phyloP scores from a whole-genome alignment of 768 basidiomycete genomes.

The Asterophora parasitica region DNA sequence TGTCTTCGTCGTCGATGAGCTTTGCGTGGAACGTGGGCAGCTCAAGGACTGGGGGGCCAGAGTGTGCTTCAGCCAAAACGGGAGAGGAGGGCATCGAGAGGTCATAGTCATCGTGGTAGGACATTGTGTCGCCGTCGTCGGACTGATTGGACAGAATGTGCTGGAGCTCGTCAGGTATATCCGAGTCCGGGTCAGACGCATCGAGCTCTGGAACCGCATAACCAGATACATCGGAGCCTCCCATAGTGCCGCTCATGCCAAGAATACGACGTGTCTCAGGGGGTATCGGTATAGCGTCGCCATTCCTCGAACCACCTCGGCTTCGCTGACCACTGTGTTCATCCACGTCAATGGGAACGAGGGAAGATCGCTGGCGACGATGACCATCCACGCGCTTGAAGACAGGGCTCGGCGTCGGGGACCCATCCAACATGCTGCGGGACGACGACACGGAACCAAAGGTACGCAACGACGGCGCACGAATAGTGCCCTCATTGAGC shows the following conservation, averaged over 20 bases:
- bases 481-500: conserved; percentile 17
- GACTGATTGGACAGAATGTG: conserved; percentile 44
- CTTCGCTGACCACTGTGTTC: conserved; percentile 16
- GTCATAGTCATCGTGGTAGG: conserved; percentile 18
- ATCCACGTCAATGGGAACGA: conserved; percentile 17
- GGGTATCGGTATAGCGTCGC: conserved; percentile 32
- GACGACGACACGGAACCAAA: conserved; percentile 31
- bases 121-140: conserved; percentile 37
- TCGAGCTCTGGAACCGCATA: conserved; percentile 43
- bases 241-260: conserved; percentile 65
- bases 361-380: conserved; percentile 21
- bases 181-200: conserved; percentile 63
- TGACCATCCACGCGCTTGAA: conserved; percentile 30
- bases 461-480: conserved; percentile 35
- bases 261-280: conserved; percentile 51
- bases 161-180: conserved; percentile 78
- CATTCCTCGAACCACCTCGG: conserved; percentile 11
- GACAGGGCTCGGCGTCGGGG: conserved; percentile 25
- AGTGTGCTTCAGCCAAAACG: conserved; percentile 28
- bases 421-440: conserved; percentile 8
- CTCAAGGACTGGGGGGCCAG: conserved; percentile 19
- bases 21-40: conserved; percentile 39
- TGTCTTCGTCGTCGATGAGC: conserved; percentile 40
- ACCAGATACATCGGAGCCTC: conserved; percentile 47
- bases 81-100: conserved; percentile 40